Evolutionary conservation across 2,329 filamentous ascomycete genomes (phyloP).

Genomic region (Alternaria ethzedia): DNA sequence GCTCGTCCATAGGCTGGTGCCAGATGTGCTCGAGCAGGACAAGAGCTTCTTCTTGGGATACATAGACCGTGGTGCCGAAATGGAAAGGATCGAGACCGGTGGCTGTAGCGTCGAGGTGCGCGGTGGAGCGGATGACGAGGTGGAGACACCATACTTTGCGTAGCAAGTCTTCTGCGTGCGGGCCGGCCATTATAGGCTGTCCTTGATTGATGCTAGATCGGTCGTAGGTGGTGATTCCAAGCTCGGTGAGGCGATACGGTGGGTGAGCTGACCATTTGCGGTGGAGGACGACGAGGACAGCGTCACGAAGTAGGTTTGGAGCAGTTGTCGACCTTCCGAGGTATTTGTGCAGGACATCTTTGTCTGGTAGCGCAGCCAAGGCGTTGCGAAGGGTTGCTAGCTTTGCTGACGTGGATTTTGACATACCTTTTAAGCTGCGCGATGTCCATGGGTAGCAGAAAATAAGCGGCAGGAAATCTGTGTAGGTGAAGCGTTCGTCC

Average conservation of each 20-base stretch:
- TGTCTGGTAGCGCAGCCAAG: constrained; percentile 2
- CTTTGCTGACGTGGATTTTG: neutral
- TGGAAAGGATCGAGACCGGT: constrained; percentile 13
- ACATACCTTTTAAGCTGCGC: neutral
- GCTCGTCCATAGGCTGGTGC: constrained; percentile 18
- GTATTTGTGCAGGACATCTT: constrained; percentile 7
- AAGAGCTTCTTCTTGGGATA: constrained; percentile 6
- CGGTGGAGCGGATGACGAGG: constrained; percentile 12
- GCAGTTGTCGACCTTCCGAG: neutral
- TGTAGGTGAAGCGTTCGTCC: neutral
- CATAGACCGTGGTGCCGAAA: constrained; percentile 22
- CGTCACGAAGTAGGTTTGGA: constrained; percentile 6
- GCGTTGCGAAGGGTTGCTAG: neutral
- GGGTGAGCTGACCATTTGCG: constrained; percentile 14
- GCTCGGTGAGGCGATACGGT: constrained; percentile 18
- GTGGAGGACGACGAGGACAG: constrained; percentile 19
- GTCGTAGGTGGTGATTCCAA: constrained; percentile 24
- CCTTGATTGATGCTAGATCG: neutral
- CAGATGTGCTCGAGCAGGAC: constrained; percentile 16
- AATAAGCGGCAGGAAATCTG: neutral
- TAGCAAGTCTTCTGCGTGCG: constrained; percentile 21
- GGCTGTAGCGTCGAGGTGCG: constrained; percentile 12
- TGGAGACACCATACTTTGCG: constrained; percentile 21
- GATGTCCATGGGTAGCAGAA: neutral
- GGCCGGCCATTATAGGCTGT: constrained; percentile 3